These are phyloP conservation scores for Metschnikowia continentalis DNA, from an alignment of 805 yeast species.

Conservation along the genomic window DNA sequence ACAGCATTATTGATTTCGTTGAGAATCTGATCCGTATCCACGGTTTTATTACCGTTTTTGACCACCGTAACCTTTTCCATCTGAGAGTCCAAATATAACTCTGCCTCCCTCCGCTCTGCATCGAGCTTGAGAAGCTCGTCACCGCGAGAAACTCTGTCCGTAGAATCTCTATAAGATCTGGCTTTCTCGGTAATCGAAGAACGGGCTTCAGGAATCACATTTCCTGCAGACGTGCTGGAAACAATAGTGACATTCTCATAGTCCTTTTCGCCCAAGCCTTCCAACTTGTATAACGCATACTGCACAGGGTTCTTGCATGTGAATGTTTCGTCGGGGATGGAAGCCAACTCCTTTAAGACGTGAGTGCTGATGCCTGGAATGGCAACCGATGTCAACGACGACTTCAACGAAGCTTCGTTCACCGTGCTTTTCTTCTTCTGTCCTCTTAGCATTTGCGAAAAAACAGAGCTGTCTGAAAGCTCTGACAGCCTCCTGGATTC, in stretches of 20 bases:
- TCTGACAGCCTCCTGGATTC: slow-evolving; percentile 25
- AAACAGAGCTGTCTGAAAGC: slow-evolving; percentile 30
- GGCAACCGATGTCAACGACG: slow-evolving; percentile 39
- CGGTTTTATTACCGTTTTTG: slow-evolving; percentile 13
- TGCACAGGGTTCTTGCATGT: slow-evolving; percentile 65
- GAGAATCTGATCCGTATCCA: slow-evolving; percentile 31
- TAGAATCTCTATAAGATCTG: background rate
- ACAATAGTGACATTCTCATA: background rate
- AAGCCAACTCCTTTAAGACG: slow-evolving; percentile 59
- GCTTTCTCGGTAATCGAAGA: background rate
- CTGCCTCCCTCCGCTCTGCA: slow-evolving; percentile 2
- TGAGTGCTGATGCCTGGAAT: slow-evolving; percentile 50
- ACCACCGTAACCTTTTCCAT: background rate
- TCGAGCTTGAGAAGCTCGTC: slow-evolving; percentile 2
- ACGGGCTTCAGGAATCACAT: background rate
- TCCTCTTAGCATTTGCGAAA: slow-evolving; percentile 20
- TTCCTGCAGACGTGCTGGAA: background rate
- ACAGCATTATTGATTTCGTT: slow-evolving; percentile 38
- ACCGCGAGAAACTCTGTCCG: background rate
- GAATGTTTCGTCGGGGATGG: slow-evolving; percentile 74
- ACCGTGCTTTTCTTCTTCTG: slow-evolving; percentile 1
- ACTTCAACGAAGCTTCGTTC: slow-evolving; percentile 5
- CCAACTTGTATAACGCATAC: slow-evolving; percentile 72
- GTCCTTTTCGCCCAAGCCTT: slow-evolving; percentile 48
- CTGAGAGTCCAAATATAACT: background rate